Base-by-base conservation (phyloP, 208 protist species). In the Leishmania braziliensis region DNA sequence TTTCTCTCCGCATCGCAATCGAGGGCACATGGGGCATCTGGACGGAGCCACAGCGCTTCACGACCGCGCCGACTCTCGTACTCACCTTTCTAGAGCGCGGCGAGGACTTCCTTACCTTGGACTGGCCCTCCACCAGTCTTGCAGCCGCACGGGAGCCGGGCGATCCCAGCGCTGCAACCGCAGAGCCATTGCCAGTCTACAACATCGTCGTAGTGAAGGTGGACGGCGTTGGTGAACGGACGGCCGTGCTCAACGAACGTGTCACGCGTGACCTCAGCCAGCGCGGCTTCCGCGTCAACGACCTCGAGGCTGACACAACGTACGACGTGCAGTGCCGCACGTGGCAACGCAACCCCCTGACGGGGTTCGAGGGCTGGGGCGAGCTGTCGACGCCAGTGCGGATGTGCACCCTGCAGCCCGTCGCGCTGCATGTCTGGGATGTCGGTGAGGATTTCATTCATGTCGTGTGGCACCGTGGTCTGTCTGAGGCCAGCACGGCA, bases 381-480 rank as follows among this genome's bases (percentile, higher is more conserved):
- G 89, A 95, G 78, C 95, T 95, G 65, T 92, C 95, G 10, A 29
- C 79, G 1, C 92, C 94, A 8, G 79, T 96, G 79, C 86, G 79
- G 50, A 84, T 90, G 62, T 86, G 87, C 72, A 98, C 96, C 14
- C 84, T 98, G 66, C 88, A 87, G 80, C 77, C 89, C 1, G 89
- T 98, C 39, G 85, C 80, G 48, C 78, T 98, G 75, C 87, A 95
- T 58, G 84, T 97, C 20, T 91, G 84, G 83, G 94, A 98, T 70
- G 79, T 98, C 70, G 96, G 96, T 60, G 96, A 98, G 79, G 92
- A 98, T 75, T 98, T 98, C 82, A 92, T 90, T 0, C 93, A 95
- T 72, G 39, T 98, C 50, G 79, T 88, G 53, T 98, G 96, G 95
- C 83, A 82, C 18, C 92, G 92, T 54, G 92, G 86, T 14, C 82